Conservation (phyloP, 306 rosid species). For the Begonia loranthoides region DNA sequence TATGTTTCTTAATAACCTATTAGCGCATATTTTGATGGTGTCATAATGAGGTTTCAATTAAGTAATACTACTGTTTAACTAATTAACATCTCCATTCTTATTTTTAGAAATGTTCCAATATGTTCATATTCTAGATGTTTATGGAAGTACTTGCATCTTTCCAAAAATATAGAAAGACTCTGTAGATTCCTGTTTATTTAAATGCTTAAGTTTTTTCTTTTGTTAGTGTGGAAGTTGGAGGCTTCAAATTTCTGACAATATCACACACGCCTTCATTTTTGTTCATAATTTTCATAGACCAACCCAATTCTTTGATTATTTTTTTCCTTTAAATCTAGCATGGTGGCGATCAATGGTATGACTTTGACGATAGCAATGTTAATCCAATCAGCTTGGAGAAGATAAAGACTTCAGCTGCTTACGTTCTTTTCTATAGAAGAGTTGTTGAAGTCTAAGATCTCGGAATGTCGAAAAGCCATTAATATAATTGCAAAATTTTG, state of each 20-base stretch:
- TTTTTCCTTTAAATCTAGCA: slow-evolving; percentile 36
- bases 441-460: slow-evolving; percentile 30
- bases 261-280: neutral
- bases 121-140: no score
- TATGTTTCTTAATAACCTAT: no score
- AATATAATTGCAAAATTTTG: neutral
- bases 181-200: no score
- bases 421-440: slow-evolving; percentile 95
- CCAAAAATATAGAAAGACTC: no score
- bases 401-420: slow-evolving; percentile 93
- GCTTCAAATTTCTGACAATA: neutral
- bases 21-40: neutral
- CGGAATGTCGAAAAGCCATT: neutral
- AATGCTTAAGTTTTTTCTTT: neutral
- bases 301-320: slow-evolving; percentile 8
- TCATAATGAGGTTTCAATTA: neutral
- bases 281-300: neutral
- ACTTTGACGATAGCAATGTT: slow-evolving; percentile 86
- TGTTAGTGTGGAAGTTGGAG: neutral
- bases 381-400: slow-evolving; percentile 68
- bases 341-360: slow-evolving; percentile 89
- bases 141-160: no score
- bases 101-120: no score
- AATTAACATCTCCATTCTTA: neutral
- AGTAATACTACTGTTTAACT: neutral